Percentiles rank a stretch among this genome's conserved stretches.
phyloP scores from a whole-genome alignment of 495 filamentous ascomycete genomes.

The Neurospora discreta region DNA sequence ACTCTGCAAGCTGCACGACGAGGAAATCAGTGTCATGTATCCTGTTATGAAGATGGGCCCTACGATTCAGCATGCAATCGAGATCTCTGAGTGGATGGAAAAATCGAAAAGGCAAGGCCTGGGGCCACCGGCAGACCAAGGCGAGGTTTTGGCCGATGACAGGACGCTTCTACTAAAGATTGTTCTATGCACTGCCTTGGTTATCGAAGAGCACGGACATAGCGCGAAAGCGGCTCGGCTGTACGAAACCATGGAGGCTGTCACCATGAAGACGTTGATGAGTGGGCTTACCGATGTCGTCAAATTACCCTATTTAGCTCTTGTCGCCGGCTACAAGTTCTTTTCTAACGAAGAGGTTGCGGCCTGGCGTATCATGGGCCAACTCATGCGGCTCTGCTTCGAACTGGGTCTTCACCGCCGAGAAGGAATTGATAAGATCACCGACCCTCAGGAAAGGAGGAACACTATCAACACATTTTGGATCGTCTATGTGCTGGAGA shows the following conservation, averaged over 20 bases:
- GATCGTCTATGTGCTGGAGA: conserved; percentile 68
- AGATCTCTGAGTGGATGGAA: conserved; percentile 61
- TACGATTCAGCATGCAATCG: conserved; percentile 51
- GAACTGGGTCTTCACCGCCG: conserved; percentile 71
- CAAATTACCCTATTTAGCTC: conserved; percentile 58
- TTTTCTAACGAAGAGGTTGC: conserved; percentile 70
- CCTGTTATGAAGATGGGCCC: conserved; percentile 63
- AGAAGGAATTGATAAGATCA: conserved; percentile 56
- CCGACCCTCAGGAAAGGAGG: conserved; percentile 50
- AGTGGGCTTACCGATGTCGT: conserved; percentile 53
- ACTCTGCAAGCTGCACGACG: conserved; percentile 62
- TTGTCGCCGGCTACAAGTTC: conserved; percentile 77
- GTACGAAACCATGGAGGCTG: conserved; percentile 57
- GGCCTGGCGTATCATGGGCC: conserved; percentile 69
- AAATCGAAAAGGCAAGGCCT: conserved; percentile 19
- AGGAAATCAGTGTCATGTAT: conserved; percentile 82
- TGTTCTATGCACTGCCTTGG: conserved; percentile 62
- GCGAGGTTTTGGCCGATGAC: conserved; percentile 56
- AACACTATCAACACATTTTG: conserved; percentile 62
- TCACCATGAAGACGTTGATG: conserved; percentile 58
- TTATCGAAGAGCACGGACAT: conserved; percentile 63
- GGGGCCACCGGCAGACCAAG: conserved; percentile 17
- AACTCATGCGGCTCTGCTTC: conserved; percentile 63
- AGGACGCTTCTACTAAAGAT: conserved; percentile 66
- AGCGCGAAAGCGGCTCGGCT: conserved; percentile 60